Percentiles rank a stretch among this genome's conserved stretches.
These are phyloP conservation scores for Debaryomycetaceae sp. DNA, from an alignment of 1,139 yeast species.

Conservation along the genomic window DNA sequence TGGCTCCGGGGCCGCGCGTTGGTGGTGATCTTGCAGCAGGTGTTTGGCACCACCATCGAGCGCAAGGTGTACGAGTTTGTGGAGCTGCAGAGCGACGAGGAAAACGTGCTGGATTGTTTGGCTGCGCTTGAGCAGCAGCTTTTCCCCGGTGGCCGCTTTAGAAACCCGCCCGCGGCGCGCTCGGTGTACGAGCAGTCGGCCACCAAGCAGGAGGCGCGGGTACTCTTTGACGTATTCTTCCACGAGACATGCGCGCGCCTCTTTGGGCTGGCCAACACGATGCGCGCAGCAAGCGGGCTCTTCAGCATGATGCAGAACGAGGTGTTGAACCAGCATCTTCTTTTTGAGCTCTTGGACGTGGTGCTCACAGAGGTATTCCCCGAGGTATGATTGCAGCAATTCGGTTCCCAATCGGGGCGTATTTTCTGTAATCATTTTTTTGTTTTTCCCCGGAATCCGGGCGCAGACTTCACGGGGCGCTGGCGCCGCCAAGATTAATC, in stretches of 20 bases:
- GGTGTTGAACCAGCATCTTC: conserved; percentile 59
- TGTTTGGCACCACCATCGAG: conserved; percentile 86
- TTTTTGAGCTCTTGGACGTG: conserved; percentile 46
- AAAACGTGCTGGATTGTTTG: conserved; percentile 44
- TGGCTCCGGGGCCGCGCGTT: conserved; percentile 88
- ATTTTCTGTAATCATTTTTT: too few relatives aligned
- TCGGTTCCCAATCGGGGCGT: too few relatives aligned
- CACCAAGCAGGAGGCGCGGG: conserved; percentile 56
- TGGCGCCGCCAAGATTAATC: too few relatives aligned
- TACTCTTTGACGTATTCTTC: conserved; percentile 53
- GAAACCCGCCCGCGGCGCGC: conserved; percentile 41
- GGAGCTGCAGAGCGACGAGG: conserved; percentile 39
- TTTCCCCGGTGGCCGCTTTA: conserved; percentile 64
- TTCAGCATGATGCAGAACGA: conserved; percentile 75
- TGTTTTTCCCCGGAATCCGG: too few relatives aligned
- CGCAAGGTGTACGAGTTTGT: conserved; percentile 50
- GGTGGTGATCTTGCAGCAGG: conserved; percentile 74
- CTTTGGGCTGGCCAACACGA: conserved; percentile 66
- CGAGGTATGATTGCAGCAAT: conserved; percentile 14
- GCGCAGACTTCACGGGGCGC: too few relatives aligned
- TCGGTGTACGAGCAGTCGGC: conserved; percentile 48
- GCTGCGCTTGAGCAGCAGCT: conserved; percentile 40
- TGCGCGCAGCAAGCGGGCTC: conserved; percentile 54
- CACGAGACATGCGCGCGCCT: conserved; percentile 67
- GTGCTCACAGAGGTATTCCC: conserved; percentile 25